Conservation (phyloP, 306 rosid genomes). For the Hippophae tibetana region DNA sequence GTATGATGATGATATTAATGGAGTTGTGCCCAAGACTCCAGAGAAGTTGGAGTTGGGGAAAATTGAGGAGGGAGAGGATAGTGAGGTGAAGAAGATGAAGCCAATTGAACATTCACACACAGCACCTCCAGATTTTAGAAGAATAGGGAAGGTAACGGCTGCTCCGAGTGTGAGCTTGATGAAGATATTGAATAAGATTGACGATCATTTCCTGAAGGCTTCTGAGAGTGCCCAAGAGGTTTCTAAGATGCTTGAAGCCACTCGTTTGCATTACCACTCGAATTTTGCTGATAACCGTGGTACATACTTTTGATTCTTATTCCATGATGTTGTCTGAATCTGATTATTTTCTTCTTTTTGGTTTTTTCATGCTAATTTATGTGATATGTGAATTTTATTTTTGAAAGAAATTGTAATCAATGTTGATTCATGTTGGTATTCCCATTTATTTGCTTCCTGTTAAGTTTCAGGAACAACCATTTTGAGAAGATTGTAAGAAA, state of each 20-base stretch:
- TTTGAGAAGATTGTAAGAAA: too few species aligned
- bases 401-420: too few species aligned
- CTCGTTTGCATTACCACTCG: conserved; percentile 84
- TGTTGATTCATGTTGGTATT: too few species aligned
- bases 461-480: too few species aligned
- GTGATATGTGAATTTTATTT: background rate
- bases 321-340: background rate
- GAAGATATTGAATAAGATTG: conserved; percentile 47
- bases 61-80: conserved; percentile 24
- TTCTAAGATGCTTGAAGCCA: conserved; percentile 75
- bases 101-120: conserved; percentile 58
- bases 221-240: conserved; percentile 71
- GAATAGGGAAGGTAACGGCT: conserved; percentile 27
- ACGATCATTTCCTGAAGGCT: conserved; percentile 62
- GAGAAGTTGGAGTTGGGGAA: conserved; percentile 34
- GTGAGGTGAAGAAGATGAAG: conserved; percentile 21
- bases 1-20: conserved; percentile 11
- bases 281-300: conserved; percentile 85
- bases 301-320: conserved; percentile 13
- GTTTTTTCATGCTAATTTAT: background rate
- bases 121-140: conserved; percentile 56
- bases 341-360: background rate
- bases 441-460: too few species aligned
- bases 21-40: conserved; percentile 65
- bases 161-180: conserved; percentile 37